A percentile compares a stretch with the other conserved stretches of the same genome.
Evolutionary conservation across 1,284 basidiomycete genomes (phyloP).

Genomic region (Austroboletus niveus): DNA sequence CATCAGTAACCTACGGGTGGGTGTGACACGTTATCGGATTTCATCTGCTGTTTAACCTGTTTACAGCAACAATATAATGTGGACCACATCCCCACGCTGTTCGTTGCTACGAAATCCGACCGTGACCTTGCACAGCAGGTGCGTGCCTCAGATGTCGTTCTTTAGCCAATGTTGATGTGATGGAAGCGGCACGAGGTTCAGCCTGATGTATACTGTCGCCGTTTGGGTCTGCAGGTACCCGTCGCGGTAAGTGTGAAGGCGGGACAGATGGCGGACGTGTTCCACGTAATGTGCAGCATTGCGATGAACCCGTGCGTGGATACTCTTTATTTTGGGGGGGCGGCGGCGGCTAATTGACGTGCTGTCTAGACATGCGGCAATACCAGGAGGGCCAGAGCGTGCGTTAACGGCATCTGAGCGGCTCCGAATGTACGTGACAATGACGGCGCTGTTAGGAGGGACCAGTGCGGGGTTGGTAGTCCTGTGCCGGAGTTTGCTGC

Average conservation of each 20-base stretch:
- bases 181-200: slow-evolving; percentile 92
- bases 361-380: slow-evolving; percentile 53
- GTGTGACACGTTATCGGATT: slow-evolving; percentile 23
- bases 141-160: slow-evolving; percentile 19
- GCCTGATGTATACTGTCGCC: slow-evolving; percentile 93
- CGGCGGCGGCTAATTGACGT: slow-evolving; percentile 13
- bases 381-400: slow-evolving; percentile 77
- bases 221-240: slow-evolving; percentile 82
- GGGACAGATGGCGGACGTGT: slow-evolving; percentile 86
- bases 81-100: slow-evolving; percentile 91
- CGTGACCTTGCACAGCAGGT: slow-evolving; percentile 94
- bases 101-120: slow-evolving; percentile 99
- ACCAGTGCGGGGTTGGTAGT: slow-evolving; percentile 67
- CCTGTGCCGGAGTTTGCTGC: slow-evolving; percentile 62
- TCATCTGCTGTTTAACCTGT: slow-evolving; percentile 14
- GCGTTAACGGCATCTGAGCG: slow-evolving; percentile 65
- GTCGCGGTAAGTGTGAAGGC: slow-evolving; percentile 88
- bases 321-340: slow-evolving; percentile 5
- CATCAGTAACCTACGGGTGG: slow-evolving; percentile 90
- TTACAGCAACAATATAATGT: slow-evolving; percentile 92
- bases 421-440: slow-evolving; percentile 64
- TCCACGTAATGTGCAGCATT: slow-evolving; percentile 80
- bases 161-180: slow-evolving; percentile 6
- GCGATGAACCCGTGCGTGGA: slow-evolving; percentile 80
- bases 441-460: slow-evolving; percentile 69